Conservation (phyloP, 371 early-diverging fungal genomes). For the Entomophthora muscae region DNA sequence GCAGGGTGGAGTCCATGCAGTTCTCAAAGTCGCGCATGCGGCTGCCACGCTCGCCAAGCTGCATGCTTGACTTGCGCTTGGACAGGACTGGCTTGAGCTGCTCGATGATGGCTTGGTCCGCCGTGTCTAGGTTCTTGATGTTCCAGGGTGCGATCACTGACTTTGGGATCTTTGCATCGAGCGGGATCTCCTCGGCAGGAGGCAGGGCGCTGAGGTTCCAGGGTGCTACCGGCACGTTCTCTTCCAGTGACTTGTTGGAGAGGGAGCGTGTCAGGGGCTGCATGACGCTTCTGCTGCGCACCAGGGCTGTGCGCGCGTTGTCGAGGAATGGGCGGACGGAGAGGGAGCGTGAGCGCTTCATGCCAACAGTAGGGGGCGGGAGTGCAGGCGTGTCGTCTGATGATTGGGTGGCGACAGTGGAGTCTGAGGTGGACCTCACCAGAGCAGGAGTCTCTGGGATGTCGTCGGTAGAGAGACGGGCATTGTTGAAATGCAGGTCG, state of each 20-base stretch:
- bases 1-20: neutral
- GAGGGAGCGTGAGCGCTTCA: neutral
- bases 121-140: slow-evolving; percentile 1
- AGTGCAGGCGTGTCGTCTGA: neutral
- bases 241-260: neutral
- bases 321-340: neutral
- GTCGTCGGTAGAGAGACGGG: neutral
- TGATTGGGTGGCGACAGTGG: too few relatives aligned
- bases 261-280: neutral
- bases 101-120: neutral
- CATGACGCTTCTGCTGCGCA: neutral
- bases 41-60: neutral
- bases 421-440: neutral
- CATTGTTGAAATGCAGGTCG: neutral
- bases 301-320: neutral
- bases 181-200: neutral
- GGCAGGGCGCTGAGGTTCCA: neutral
- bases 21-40: slow-evolving; percentile 1
- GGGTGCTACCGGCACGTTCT: neutral
- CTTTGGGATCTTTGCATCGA: neutral
- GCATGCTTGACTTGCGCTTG: neutral
- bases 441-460: neutral
- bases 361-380: neutral
- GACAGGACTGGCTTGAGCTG: neutral
- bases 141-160: slow-evolving; percentile 3